A percentile compares a stretch with the other conserved stretches of the same genome.
These are phyloP conservation scores for Tothia fuscella DNA, from an alignment of 2,329 filamentous ascomycete species.

Conservation along the genomic window DNA sequence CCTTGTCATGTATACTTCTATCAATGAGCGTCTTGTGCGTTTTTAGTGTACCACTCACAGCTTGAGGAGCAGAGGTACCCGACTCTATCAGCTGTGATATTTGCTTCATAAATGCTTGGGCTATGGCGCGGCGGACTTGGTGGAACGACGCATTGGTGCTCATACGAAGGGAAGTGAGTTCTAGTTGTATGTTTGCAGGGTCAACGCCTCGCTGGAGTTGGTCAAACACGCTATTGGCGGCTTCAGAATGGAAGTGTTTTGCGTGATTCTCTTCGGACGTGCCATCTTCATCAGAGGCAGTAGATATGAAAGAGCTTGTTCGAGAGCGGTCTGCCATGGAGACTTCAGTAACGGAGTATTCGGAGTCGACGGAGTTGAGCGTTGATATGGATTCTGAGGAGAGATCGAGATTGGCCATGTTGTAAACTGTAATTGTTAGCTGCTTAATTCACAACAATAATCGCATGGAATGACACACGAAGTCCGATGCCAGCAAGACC, in stretches of 20 bases:
- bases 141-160: conserved; percentile 80
- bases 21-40: conserved; percentile 49
- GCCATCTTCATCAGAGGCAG: conserved; percentile 56
- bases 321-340: conserved; percentile 40
- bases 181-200: conserved; percentile 79
- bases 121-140: conserved; percentile 77
- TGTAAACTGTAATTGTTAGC: conserved; percentile 30
- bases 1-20: conserved; percentile 46
- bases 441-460: not conserved
- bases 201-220: conserved; percentile 61
- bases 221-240: conserved; percentile 75
- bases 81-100: conserved; percentile 56
- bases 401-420: conserved; percentile 32
- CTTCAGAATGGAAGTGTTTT: conserved; percentile 65
- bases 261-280: conserved; percentile 32
- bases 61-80: conserved; percentile 12
- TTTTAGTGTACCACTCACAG: conserved; percentile 16
- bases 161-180: conserved; percentile 88
- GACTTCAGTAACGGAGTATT: conserved; percentile 23
- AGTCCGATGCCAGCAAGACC: not conserved
- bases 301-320: conserved; percentile 62
- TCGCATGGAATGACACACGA: not conserved
- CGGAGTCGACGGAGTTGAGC: conserved; percentile 36
- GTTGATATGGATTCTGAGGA: conserved; percentile 51
- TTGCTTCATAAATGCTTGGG: conserved; percentile 71